phyloP scores from a whole-genome alignment of 2,329 filamentous ascomycete species.

The Nectriaceae sp. region DNA sequence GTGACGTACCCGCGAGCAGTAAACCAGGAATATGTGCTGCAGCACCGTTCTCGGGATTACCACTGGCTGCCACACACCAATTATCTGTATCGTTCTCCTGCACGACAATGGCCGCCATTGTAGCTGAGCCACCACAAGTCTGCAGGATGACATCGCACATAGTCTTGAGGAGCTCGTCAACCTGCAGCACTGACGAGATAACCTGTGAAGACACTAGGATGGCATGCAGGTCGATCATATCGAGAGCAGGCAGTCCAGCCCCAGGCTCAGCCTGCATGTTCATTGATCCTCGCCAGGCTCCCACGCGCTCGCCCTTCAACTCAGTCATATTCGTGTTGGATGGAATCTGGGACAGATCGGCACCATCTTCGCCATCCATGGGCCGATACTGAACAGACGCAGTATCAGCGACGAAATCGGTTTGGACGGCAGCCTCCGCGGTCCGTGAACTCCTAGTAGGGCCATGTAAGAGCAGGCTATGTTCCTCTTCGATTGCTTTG shows the following conservation, averaged over 20 bases:
- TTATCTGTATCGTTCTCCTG: constrained; percentile 63
- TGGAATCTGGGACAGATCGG: constrained; percentile 42
- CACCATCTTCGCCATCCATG: constrained; percentile 46
- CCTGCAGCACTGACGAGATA: constrained; percentile 74
- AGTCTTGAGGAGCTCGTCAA: constrained; percentile 75
- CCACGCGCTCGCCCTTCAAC: constrained; percentile 58
- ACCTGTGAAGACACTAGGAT: constrained; percentile 80
- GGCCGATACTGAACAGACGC: constrained; percentile 53
- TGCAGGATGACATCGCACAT: constrained; percentile 82
- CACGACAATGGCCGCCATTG: constrained; percentile 72
- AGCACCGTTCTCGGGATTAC: constrained; percentile 69
- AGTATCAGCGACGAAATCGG: constrained; percentile 64
- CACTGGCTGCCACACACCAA: constrained; percentile 76
- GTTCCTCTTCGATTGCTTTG: constrained; percentile 66
- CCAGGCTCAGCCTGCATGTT: constrained; percentile 56
- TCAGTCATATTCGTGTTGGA: constrained; percentile 48
- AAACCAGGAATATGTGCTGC: constrained; percentile 67
- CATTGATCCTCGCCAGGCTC: constrained; percentile 64
- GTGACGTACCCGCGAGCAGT: constrained; percentile 63
- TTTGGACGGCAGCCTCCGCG: constrained; percentile 68
- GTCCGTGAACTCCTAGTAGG: constrained; percentile 60
- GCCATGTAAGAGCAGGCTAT: constrained; percentile 66
- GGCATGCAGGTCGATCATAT: constrained; percentile 80
- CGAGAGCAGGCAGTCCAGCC: constrained; percentile 69
- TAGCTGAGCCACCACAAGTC: constrained; percentile 71